phyloP scores from a whole-genome alignment of 78 protist genomes.

The Parvularia atlantis region DNA sequence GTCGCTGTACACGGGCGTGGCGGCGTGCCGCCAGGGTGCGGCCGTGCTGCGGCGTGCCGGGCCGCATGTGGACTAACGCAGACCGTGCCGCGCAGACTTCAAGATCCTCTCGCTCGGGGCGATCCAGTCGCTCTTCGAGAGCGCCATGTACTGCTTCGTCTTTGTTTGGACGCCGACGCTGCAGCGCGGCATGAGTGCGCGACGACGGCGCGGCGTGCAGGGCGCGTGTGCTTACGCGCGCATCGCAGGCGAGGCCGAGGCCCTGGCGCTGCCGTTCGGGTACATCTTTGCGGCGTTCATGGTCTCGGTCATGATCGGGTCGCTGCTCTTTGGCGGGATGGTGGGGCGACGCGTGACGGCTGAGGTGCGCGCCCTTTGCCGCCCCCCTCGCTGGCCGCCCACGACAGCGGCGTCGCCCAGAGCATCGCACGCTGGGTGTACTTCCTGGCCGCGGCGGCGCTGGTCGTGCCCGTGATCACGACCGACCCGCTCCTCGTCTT shows the following conservation, averaged over 20 bases:
- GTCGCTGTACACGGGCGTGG: no score
- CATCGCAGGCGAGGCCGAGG: not conserved
- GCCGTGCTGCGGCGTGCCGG: not conserved
- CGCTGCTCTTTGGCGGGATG: conserved; percentile 13
- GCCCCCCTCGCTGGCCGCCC: not conserved
- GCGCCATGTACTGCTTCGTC: conserved; percentile 87
- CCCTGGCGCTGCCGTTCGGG: conserved; percentile 51
- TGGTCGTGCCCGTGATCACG: not conserved
- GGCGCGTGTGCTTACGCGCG: no score
- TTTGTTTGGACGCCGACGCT: conserved; percentile 88
- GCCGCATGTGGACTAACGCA: no score
- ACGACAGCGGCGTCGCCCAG: no score
- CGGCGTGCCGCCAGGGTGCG: conserved; percentile 4
- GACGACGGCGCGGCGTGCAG: no score
- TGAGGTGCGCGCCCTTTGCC: not conserved
- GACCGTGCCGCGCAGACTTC: no score
- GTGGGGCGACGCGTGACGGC: not conserved
- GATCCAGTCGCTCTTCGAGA: conserved; percentile 75
- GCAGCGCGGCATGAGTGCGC: not conserved
- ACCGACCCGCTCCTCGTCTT: conserved; percentile 19
- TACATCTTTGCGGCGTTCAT: conserved; percentile 72
- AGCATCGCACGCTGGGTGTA: not conserved
- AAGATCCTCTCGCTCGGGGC: conserved; percentile 49
- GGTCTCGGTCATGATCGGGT: conserved; percentile 80
- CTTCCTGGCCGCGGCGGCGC: not conserved